A percentile compares a stretch with the other conserved stretches of the same genome.
phyloP scores from a whole-genome alignment of 208 protist species.

The Trypanosoma platydactyli region DNA sequence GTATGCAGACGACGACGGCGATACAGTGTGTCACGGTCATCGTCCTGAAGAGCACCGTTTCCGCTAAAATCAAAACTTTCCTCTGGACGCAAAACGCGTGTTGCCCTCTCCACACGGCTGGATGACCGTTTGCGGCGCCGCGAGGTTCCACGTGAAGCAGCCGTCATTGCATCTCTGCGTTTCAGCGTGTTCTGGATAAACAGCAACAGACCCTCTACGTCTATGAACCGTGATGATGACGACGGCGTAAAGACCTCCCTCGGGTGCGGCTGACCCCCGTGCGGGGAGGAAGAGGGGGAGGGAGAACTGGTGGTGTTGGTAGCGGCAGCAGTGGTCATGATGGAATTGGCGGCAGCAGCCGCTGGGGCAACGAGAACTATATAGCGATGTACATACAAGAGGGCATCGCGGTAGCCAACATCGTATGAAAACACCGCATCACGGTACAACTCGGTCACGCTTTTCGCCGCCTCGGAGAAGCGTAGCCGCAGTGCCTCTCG shows the following conservation, averaged over 20 bases:
- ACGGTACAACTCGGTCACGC: slow-evolving; percentile 52
- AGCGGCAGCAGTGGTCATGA: no score
- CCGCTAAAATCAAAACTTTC: neutral
- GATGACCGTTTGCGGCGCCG: slow-evolving; percentile 12
- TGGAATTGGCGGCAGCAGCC: neutral
- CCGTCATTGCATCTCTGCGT: slow-evolving; percentile 29
- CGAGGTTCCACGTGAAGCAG: slow-evolving; percentile 26
- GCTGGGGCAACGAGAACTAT: slow-evolving; percentile 25
- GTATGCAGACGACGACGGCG: neutral
- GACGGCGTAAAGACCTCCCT: neutral
- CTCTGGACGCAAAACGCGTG: neutral
- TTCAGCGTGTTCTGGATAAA: slow-evolving; percentile 38
- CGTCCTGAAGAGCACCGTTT: neutral
- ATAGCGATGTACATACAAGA: slow-evolving; percentile 49
- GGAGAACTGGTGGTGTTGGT: no score
- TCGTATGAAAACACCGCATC: slow-evolving; percentile 54
- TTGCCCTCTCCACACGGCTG: neutral
- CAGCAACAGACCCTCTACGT: slow-evolving; percentile 29
- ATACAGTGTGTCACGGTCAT: neutral
- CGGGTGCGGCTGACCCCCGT: neutral
- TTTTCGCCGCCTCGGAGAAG: slow-evolving; percentile 46
- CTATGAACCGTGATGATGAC: slow-evolving; percentile 4
- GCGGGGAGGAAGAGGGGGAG: neutral
- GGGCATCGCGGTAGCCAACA: slow-evolving; percentile 52
- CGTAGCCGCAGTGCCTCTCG: slow-evolving; percentile 34